Conservation (phyloP, 441 rosid species). For the Pelargonium myrrhifolium region DNA sequence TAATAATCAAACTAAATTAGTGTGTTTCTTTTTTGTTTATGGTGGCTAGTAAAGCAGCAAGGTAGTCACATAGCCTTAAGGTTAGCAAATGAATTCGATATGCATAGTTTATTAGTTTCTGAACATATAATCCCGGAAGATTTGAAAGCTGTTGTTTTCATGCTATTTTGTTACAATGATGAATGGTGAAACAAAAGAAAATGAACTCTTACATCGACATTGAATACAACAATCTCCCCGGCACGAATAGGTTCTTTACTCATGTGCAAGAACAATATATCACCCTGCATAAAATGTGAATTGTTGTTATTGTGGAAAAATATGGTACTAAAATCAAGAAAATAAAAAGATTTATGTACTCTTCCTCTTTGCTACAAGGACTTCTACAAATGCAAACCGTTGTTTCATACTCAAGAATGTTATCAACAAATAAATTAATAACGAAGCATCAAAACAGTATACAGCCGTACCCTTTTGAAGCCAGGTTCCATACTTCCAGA, state of each 20-base stretch:
- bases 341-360: not conserved
- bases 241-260: conserved; percentile 69
- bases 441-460: not conserved
- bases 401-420: not conserved
- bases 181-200: not conserved
- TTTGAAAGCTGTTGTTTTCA: no score
- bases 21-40: no score
- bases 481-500: conserved; percentile 93
- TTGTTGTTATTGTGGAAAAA: not conserved
- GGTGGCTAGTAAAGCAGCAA: no score
- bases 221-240: conserved; percentile 85
- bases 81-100: no score
- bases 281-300: conserved; percentile 51
- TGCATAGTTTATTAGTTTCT: no score
- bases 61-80: no score
- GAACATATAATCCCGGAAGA: no score
- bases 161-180: not conserved
- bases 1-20: no score
- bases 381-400: not conserved
- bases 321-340: not conserved
- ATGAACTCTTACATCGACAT: conserved; percentile 39
- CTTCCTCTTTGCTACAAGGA: not conserved
- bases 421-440: not conserved
- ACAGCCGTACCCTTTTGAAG: conserved; percentile 50
- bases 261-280: conserved; percentile 69